These are phyloP conservation scores for Inga laurina DNA, from an alignment of 306 rosid genomes.

Conservation along the genomic window DNA sequence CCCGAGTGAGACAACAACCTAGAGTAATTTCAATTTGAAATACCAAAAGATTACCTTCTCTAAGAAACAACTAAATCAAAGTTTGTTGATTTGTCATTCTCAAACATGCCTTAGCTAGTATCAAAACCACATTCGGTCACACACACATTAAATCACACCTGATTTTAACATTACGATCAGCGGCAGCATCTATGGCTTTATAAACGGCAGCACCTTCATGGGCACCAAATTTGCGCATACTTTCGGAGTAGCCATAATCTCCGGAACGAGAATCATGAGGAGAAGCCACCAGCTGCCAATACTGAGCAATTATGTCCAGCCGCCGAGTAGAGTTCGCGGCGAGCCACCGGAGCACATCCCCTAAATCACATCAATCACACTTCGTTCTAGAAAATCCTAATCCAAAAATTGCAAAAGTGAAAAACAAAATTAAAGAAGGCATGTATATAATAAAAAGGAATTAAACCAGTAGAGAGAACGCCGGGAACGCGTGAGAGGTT, in stretches of 20 bases:
- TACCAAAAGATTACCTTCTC: conserved; percentile 5
- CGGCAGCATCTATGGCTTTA: conserved; percentile 65
- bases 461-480: conserved; percentile 68
- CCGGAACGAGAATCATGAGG: conserved; percentile 76
- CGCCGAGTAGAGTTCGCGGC: conserved; percentile 69
- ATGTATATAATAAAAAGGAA: background rate
- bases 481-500: conserved; percentile 64
- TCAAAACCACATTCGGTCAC: background rate
- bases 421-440: background rate
- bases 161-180: conserved; percentile 67
- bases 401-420: background rate
- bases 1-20: conserved; percentile 94
- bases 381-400: background rate
- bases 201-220: conserved; percentile 69
- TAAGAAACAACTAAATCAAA: conserved; percentile 23
- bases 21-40: conserved; percentile 20
- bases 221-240: conserved; percentile 69
- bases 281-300: conserved; percentile 71
- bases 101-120: background rate
- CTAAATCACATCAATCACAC: conserved; percentile 35
- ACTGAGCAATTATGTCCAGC: conserved; percentile 80
- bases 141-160: conserved; percentile 42
- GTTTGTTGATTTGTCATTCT: background rate
- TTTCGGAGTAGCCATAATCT: conserved; percentile 71
- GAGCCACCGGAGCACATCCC: conserved; percentile 85